A percentile compares a stretch with the other conserved stretches of the same genome.
Evolutionary conservation across 331 rosid species (phyloP).

Genomic region (Stylosanthes scabra): DNA sequence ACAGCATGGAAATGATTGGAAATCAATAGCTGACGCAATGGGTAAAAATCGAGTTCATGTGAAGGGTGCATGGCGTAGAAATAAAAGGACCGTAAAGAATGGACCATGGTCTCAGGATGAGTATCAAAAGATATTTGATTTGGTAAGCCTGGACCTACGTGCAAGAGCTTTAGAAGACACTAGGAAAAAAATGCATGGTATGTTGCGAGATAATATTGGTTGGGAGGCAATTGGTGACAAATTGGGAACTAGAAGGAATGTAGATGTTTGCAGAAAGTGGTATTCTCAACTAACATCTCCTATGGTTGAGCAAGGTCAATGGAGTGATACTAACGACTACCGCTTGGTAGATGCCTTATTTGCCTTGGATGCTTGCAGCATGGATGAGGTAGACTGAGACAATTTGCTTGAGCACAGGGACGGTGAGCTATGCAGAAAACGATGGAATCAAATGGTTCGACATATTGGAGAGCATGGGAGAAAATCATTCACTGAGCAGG

Average conservation of each 20-base stretch:
- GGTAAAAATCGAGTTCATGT: conserved; percentile 70
- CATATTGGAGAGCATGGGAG: conserved; percentile 58
- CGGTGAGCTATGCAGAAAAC: conserved; percentile 72
- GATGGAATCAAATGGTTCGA: conserved; percentile 75
- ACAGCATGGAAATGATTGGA: conserved; percentile 67
- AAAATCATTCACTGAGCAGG: conserved; percentile 73
- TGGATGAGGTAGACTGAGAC: conserved; percentile 90
- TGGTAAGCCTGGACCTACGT: conserved; percentile 71
- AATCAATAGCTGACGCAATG: conserved; percentile 52
- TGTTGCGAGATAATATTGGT: conserved; percentile 79
- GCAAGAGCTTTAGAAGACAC: conserved; percentile 51
- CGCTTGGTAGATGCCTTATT: conserved; percentile 58
- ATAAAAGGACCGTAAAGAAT: conserved; percentile 42
- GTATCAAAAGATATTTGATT: conserved; percentile 70
- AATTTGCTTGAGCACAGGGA: conserved; percentile 66
- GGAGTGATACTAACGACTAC: conserved; percentile 79
- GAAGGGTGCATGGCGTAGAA: conserved; percentile 71
- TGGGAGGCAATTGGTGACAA: conserved; percentile 75
- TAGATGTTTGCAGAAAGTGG: conserved; percentile 68
- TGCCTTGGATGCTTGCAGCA: conserved; percentile 65
- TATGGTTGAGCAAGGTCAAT: conserved; percentile 57
- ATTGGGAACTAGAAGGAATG: conserved; percentile 54
- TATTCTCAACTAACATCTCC: conserved; percentile 67
- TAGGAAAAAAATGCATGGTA: conserved; percentile 62
- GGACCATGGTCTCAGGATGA: conserved; percentile 77